Evolutionary conservation across 2,329 filamentous ascomycete species (phyloP).

Genomic region (Parafenestella ontariensis): DNA sequence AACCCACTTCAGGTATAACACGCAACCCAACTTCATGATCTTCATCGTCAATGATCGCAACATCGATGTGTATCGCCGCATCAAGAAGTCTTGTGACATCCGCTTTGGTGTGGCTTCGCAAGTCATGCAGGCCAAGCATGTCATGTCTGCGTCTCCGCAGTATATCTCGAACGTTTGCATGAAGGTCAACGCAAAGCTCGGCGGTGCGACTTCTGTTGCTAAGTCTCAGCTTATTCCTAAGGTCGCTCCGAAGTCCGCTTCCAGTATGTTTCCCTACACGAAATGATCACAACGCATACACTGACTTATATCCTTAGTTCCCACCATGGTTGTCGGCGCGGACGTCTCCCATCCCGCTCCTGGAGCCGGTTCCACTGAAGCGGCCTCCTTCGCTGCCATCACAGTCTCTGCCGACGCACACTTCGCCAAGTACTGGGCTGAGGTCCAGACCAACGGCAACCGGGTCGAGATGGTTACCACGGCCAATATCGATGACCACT

Average conservation of each 20-base stretch:
- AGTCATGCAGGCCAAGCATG: constrained; percentile 75
- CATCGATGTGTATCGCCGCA: constrained; percentile 74
- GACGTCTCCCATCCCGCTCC: constrained; percentile 87
- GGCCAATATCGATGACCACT: constrained; percentile 69
- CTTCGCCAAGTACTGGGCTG: constrained; percentile 75
- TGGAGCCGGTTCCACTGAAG: constrained; percentile 52
- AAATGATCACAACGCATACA: background rate
- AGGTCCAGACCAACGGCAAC: constrained; percentile 82
- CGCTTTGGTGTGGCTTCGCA: constrained; percentile 85
- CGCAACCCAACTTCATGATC: constrained; percentile 76
- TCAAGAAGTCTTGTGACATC: constrained; percentile 91
- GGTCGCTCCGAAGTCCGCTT: constrained; percentile 27
- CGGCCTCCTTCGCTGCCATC: constrained; percentile 82
- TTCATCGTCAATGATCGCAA: constrained; percentile 78
- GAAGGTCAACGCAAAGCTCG: constrained; percentile 97
- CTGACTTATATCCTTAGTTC: constrained; percentile 4
- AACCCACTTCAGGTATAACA: constrained; percentile 48
- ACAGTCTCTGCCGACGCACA: constrained; percentile 80
- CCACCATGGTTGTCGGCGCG: constrained; percentile 84
- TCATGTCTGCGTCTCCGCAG: constrained; percentile 73
- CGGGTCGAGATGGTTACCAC: constrained; percentile 79
- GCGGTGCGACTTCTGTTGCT: constrained; percentile 73
- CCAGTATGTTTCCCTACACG: background rate
- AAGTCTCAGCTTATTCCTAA: constrained; percentile 47
- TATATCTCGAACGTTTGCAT: constrained; percentile 94